Evolutionary conservation across 768 basidiomycete species (phyloP).

Genomic region (Guyanaporus albipodus): DNA sequence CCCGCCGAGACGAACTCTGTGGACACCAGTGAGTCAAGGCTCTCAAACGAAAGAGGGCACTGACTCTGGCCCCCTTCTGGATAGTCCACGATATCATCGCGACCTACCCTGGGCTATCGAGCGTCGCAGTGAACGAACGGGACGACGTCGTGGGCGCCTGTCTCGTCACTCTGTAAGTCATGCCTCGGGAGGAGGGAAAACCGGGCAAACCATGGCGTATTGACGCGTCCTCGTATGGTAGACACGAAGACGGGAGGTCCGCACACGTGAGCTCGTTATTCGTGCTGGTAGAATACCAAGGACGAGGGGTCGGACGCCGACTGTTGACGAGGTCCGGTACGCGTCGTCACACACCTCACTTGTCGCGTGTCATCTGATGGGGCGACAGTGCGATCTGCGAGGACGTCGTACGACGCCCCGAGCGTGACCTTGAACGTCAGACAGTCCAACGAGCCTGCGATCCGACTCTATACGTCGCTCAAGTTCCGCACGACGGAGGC

Average conservation of each 20-base stretch:
- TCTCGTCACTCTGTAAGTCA: constrained; percentile 10
- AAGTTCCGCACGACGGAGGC: constrained; percentile 1
- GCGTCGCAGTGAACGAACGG: no score
- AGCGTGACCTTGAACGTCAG: constrained; percentile 5
- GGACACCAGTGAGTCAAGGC: no score
- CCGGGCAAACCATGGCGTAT: no score
- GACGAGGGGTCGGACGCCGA: constrained; percentile 2
- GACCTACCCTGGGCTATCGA: no score
- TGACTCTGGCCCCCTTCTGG: no score
- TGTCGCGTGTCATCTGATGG: neutral
- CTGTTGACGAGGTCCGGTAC: constrained; percentile 5
- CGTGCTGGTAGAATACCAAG: constrained; percentile 7
- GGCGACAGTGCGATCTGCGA: constrained; percentile 1
- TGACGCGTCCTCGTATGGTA: no score
- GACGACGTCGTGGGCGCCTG: constrained; percentile 7
- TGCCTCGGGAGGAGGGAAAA: constrained; percentile 6
- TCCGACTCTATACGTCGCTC: constrained; percentile 7
- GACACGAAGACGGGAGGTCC: constrained; percentile 1
- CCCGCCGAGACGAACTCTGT: no score
- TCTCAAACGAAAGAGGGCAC: no score
- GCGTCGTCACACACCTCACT: neutral
- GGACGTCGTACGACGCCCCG: neutral
- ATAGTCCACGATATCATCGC: no score
- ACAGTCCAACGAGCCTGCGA: constrained; percentile 9
- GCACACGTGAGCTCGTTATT: constrained; percentile 6